Percentiles rank a stretch among this genome's conserved stretches.
Evolutionary conservation across 2,329 filamentous ascomycete species (phyloP).

Genomic region (Monosporascus sp.): DNA sequence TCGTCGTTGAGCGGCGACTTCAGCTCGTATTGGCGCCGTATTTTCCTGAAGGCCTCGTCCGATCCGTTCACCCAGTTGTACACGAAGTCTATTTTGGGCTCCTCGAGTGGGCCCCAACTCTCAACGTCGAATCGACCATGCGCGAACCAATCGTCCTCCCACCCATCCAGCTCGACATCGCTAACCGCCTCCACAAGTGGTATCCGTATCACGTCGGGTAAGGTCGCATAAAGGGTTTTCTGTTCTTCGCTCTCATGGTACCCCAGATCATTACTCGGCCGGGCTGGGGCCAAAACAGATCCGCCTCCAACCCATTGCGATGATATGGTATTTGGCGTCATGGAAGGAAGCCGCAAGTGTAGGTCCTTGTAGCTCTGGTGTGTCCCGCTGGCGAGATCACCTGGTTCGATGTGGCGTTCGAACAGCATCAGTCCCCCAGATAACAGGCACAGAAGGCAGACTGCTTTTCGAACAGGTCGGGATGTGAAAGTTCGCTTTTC

Average conservation of each 20-base stretch:
- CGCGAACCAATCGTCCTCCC: conserved; percentile 38
- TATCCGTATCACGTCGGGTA: neutral
- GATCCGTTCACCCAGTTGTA: conserved; percentile 42
- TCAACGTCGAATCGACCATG: conserved; percentile 27
- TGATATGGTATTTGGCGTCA: neutral
- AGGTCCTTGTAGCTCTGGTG: neutral
- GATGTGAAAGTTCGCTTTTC: neutral
- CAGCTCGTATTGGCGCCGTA: conserved; percentile 33
- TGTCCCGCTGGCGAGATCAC: neutral
- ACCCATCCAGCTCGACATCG: neutral
- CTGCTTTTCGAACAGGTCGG: neutral
- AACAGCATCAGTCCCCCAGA: neutral
- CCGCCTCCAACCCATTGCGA: neutral
- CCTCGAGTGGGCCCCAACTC: conserved; percentile 25
- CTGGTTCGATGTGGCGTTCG: neutral
- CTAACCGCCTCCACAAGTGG: neutral
- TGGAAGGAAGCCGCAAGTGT: neutral
- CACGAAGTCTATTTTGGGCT: conserved; percentile 39
- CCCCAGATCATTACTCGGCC: neutral
- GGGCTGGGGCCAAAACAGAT: neutral
- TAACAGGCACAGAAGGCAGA: neutral
- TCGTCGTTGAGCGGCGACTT: conserved; percentile 35
- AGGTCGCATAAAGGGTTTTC: neutral
- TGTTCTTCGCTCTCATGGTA: neutral
- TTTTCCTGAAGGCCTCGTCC: conserved; percentile 30